These are phyloP conservation scores for Camillea tinctor DNA, from an alignment of 2,329 filamentous ascomycete genomes.

Conservation along the genomic window DNA sequence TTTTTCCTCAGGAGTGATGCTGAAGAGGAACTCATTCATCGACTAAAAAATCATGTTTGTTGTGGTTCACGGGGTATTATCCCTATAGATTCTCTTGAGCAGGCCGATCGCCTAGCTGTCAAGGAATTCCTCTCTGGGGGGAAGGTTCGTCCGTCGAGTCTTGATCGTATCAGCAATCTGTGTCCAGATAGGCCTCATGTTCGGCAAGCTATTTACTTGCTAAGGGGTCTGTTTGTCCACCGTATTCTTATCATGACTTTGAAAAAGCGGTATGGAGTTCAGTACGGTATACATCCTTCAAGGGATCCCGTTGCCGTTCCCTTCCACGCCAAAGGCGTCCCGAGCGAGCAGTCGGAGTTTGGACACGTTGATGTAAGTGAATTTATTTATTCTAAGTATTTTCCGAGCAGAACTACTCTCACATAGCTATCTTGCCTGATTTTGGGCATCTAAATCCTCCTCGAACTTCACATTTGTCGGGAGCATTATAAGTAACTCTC, in stretches of 20 bases:
- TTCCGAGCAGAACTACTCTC: not conserved
- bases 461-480: not conserved
- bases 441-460: not conserved
- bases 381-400: not conserved
- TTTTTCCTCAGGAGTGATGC: constrained; percentile 52
- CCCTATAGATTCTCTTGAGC: constrained; percentile 29
- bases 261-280: constrained; percentile 65
- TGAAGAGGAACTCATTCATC: constrained; percentile 42
- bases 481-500: not conserved
- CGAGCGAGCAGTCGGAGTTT: constrained; percentile 62
- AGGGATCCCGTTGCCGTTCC: constrained; percentile 65
- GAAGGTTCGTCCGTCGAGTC: constrained; percentile 20
- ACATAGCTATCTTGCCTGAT: not conserved
- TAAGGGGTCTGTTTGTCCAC: constrained; percentile 62
- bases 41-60: constrained; percentile 42
- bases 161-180: constrained; percentile 27
- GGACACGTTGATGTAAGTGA: constrained; percentile 53
- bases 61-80: constrained; percentile 32
- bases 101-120: constrained; percentile 30
- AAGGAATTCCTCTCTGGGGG: constrained; percentile 28
- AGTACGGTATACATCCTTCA: constrained; percentile 56
- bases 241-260: constrained; percentile 59
- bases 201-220: constrained; percentile 45
- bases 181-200: constrained; percentile 35
- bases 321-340: constrained; percentile 63